These are phyloP conservation scores for Botrytis galanthina DNA, from an alignment of 2,329 filamentous ascomycete species.

Conservation along the genomic window DNA sequence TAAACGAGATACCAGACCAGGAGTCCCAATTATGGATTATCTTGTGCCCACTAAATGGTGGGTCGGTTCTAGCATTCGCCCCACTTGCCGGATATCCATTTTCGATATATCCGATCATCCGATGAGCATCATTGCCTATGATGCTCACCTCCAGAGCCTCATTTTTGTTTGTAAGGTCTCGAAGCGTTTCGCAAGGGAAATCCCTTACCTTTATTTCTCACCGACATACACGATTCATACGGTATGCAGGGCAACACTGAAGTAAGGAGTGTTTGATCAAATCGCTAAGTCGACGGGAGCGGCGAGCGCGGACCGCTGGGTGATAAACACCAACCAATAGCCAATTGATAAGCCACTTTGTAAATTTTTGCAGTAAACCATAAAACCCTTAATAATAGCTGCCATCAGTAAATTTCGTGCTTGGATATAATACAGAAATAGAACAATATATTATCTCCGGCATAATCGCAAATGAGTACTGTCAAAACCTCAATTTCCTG, in stretches of 20 bases:
- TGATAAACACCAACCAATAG: neutral
- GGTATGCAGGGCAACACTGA: neutral
- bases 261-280: neutral
- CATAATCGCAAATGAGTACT: neutral
- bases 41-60: neutral
- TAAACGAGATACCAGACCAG: neutral
- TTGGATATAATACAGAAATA: neutral
- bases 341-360: neutral
- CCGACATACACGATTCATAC: neutral
- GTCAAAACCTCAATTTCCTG: neutral
- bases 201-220: neutral
- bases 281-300: neutral
- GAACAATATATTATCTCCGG: no score
- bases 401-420: neutral
- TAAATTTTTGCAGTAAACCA: neutral
- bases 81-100: slow-evolving; percentile 7
- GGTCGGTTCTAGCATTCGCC: neutral
- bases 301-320: neutral
- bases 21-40: neutral
- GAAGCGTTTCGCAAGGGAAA: neutral
- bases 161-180: neutral
- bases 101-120: neutral
- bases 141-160: neutral
- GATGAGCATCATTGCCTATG: neutral
- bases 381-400: neutral